Conservation (phyloP, 768 basidiomycete species). For the Amanita rubescens region DNA sequence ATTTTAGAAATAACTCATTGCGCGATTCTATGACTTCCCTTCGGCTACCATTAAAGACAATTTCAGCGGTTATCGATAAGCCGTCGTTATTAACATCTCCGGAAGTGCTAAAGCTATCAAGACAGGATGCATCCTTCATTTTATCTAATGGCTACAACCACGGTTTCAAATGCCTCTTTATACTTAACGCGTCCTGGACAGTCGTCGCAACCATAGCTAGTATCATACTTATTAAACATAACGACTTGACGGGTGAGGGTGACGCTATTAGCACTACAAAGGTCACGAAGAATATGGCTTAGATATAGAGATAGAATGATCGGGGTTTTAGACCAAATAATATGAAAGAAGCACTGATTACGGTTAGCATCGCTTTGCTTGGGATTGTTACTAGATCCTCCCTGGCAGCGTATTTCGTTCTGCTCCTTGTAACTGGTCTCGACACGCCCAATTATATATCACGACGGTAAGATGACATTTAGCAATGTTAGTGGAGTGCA, state of each 20-base stretch:
- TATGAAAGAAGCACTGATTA: too few species aligned
- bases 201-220: slow-evolving; percentile 48
- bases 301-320: not conserved
- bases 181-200: slow-evolving; percentile 50
- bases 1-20: slow-evolving; percentile 19
- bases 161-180: slow-evolving; percentile 55
- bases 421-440: too few species aligned
- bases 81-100: slow-evolving; percentile 32
- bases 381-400: too few species aligned
- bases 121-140: slow-evolving; percentile 29
- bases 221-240: slow-evolving; percentile 53
- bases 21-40: not conserved
- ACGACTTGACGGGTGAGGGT: slow-evolving; percentile 48
- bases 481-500: too few species aligned
- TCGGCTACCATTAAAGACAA: slow-evolving; percentile 15
- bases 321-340: not conserved
- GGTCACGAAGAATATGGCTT: not conserved
- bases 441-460: too few species aligned
- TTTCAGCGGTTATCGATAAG: slow-evolving; percentile 37
- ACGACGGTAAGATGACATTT: too few species aligned
- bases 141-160: slow-evolving; percentile 43
- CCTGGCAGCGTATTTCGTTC: too few species aligned
- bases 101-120: slow-evolving; percentile 27
- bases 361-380: too few species aligned
- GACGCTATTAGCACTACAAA: not conserved